Evolutionary conservation across 441 rosid genomes (phyloP), one percentile per base, ranked within the genome.

Genomic region (Populus hybrid): DNA sequence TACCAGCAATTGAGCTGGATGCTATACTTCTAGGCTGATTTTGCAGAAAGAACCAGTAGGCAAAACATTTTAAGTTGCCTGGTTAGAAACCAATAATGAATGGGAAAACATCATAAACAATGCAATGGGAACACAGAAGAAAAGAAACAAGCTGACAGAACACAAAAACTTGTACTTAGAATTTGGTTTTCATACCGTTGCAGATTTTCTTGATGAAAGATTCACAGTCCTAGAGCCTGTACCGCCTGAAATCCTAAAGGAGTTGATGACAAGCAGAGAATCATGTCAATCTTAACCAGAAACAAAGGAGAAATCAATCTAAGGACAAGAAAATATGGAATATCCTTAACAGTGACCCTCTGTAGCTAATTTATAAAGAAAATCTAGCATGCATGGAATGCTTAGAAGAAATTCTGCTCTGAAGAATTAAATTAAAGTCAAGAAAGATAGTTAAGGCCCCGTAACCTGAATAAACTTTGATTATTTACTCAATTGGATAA

Each of bases 201-300:
- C 84, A 82, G 85, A 75, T 82, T 80, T 90, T 88, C 84, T 85
- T 59, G 81, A 63, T 24, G 86, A 70, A 77, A 38, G 67, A 77
- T 76, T 82, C 79, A 75, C 79, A 79, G 85, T 80, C 84, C 82
- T 87, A n/a, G 75, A 82, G 76, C 80, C 79, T 40, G 88, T 72
- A 78, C 82, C 83, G 63, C 67, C 78, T 23, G 87, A 84, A 76
- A 84, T 79, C 81, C 98, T 90, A 85, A 59, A 80, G 74, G 70
- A 63, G 66, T 50, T 42, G 76, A 73, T 69, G 40, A 83, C 28
- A 84, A 69, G 70, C 72, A 71, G 66, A 85, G 40, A 71, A 36
- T 26, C 59, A 53, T 40, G 71, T 30, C 72, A 82, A 30, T 78
- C 73, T 78, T 75, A 79, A 68, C 70, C 32, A 61, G 70, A 67